Evolutionary conservation across 2,329 filamentous ascomycete genomes (phyloP).

Genomic region (Cercospora berteroae): DNA sequence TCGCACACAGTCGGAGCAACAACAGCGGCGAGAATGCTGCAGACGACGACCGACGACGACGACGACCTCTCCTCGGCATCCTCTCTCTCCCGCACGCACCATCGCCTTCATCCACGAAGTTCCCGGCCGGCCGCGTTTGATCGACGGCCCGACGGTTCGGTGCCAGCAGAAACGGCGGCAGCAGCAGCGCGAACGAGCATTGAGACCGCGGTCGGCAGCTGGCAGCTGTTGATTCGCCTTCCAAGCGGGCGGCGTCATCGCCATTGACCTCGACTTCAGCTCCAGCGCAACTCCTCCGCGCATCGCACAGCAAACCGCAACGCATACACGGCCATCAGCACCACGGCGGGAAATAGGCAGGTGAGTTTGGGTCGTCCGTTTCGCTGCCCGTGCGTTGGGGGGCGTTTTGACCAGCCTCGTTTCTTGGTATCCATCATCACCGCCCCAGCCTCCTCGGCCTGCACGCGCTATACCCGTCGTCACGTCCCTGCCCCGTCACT

Average conservation of each 20-base stretch:
- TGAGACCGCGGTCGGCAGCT: not conserved
- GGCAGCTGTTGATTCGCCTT: not conserved
- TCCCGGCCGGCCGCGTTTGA: not conserved
- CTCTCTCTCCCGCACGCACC: not conserved
- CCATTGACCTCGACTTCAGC: not conserved
- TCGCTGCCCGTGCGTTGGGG: conserved; percentile 7
- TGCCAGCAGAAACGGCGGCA: not conserved
- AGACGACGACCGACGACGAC: not conserved
- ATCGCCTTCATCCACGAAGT: not conserved
- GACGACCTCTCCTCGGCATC: not conserved
- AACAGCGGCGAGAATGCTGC: not conserved
- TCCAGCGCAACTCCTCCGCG: not conserved
- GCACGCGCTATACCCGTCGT: conserved; percentile 4
- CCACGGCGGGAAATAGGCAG: not conserved
- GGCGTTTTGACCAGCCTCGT: conserved; percentile 9
- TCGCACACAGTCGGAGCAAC: not conserved
- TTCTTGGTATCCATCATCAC: conserved; percentile 1
- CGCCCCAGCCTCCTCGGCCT: not conserved
- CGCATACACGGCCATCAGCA: not conserved
- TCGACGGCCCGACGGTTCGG: conserved; percentile 4
- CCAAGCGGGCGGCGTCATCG: not conserved
- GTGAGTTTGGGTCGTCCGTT: conserved; percentile 4
- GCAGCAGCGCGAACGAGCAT: not conserved
- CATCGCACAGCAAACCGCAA: not conserved
- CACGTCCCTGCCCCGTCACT: not conserved